Conservation (phyloP, 371 early-diverging fungal genomes). For the Rhizomucor miehei region DNA sequence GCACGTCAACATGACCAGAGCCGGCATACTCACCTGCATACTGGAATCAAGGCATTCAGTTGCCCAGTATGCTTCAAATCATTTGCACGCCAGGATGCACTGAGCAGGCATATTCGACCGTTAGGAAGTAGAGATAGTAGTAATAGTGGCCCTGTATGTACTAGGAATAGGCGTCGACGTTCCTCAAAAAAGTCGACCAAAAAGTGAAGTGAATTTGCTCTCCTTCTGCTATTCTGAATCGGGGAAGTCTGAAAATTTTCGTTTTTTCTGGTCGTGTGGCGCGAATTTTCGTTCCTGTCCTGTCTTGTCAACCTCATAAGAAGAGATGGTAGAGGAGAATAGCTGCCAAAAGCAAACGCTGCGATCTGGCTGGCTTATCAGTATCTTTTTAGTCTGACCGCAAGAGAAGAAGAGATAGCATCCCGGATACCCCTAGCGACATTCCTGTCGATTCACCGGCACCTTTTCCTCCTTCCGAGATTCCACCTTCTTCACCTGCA, state of each 20-base stretch:
- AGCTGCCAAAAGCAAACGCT: too few species aligned
- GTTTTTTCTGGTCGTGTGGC: too few species aligned
- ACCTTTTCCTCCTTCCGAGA: conserved; percentile 20
- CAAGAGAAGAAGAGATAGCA: conserved; percentile 52
- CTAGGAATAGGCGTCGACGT: not conserved
- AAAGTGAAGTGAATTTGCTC: too few species aligned
- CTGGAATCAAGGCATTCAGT: conserved; percentile 61
- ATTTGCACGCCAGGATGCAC: conserved; percentile 77
- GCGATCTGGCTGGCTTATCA: too few species aligned
- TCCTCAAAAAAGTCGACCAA: too few species aligned
- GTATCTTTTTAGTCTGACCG: conserved; percentile 20
- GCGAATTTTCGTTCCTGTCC: too few species aligned
- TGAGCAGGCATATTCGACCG: conserved; percentile 51
- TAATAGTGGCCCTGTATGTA: conserved; percentile 3
- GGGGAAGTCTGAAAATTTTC: too few species aligned
- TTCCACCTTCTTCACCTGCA: conserved; percentile 44
- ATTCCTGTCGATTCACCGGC: conserved; percentile 30
- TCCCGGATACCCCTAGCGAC: conserved; percentile 11
- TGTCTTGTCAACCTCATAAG: too few species aligned
- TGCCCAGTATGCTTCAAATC: conserved; percentile 64
- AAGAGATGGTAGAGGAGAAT: too few species aligned
- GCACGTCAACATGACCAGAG: conserved; percentile 78
- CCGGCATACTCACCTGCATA: conserved; percentile 70
- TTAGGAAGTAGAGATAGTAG: not conserved
- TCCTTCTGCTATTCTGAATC: too few species aligned